A percentile compares a stretch with the other conserved stretches of the same genome.
phyloP scores from a whole-genome alignment of 2,329 filamentous ascomycete species.

The Chaetomium sp. region DNA sequence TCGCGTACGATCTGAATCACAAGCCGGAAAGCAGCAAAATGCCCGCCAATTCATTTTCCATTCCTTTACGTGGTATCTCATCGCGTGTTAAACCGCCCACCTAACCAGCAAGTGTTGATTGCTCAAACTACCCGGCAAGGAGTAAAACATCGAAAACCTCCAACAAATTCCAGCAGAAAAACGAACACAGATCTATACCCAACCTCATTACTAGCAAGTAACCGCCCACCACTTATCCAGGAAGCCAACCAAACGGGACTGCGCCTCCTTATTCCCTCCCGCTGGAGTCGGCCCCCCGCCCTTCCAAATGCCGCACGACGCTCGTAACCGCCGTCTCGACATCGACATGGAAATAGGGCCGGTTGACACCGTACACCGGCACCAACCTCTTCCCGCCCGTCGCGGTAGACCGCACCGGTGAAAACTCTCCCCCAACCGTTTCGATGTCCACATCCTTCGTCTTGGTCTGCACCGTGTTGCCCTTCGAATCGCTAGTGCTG shows the following conservation, averaged over 20 bases:
- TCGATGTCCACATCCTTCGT: conserved; percentile 14
- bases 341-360: conserved; percentile 44
- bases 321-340: conserved; percentile 37
- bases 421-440: conserved; percentile 16
- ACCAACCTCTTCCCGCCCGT: conserved; percentile 15
- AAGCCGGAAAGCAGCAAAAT: too few relatives aligned
- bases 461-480: conserved; percentile 4
- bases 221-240: background rate
- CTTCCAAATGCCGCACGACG: conserved; percentile 23
- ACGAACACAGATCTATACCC: background rate
- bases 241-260: too few relatives aligned
- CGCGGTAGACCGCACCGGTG: conserved; percentile 17
- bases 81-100: background rate
- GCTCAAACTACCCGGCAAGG: too few relatives aligned
- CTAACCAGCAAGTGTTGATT: background rate
- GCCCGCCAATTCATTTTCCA: too few relatives aligned
- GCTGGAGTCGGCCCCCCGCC: conserved; percentile 3
- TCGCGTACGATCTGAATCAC: too few relatives aligned
- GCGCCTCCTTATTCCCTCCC: background rate
- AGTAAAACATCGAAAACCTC: background rate
- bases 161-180: background rate
- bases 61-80: too few relatives aligned
- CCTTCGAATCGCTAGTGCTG: background rate
- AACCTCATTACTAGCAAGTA: background rate
- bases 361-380: conserved; percentile 35